Evolutionary conservation across 1,284 basidiomycete genomes (phyloP), one percentile per base, ranked within the genome.

Genomic region (Volvariella surrecta): DNA sequence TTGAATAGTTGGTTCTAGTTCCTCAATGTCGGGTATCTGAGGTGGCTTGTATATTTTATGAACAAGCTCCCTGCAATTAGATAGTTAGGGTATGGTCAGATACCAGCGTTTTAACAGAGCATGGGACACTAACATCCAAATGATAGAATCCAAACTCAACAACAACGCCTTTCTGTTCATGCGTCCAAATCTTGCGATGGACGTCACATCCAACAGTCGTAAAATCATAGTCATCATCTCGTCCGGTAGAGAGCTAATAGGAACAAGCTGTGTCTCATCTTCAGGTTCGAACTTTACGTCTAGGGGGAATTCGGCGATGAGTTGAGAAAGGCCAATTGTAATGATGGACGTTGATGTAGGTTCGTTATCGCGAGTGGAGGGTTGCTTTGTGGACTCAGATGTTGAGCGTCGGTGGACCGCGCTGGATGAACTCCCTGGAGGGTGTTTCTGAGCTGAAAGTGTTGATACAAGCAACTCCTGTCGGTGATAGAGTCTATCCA

Each of bases 181-280:
- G 11, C 59, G 49, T 0, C 76, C 89, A 53, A 94, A 91, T 4
- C 83, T 71, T 59, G 91, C 89, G 19, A 94, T 64, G n/a, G 76
- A 61, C 1, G 71, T 69, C 1, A 76, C 67, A 54, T 90, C 83
- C 37, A 84, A 63, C 39, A 62, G 64, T 28, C 71, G 64, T n/a
- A 93, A 60, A 45, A 92, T 71, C 32, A 71, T 60, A 31, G 89
- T 63, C 24, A 94, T 54, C 3, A 94, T 55, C 57, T 95, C 90
- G 39, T 85, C 76, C 1, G 90, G 90, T 3, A 94, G 60, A 0
- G 55, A 54, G 35, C 71, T 68, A 21, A 94, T 58, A 6, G 74
- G 71, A 0, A 76, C 59, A 2, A 71, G 71, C 44, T 74, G 65
- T 34, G 64, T 65, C 53, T 89, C 84, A 44, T 84, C 73, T 53